Evolutionary conservation across 2,329 filamentous ascomycete genomes (phyloP).

Genomic region (Fusarium virguliforme): DNA sequence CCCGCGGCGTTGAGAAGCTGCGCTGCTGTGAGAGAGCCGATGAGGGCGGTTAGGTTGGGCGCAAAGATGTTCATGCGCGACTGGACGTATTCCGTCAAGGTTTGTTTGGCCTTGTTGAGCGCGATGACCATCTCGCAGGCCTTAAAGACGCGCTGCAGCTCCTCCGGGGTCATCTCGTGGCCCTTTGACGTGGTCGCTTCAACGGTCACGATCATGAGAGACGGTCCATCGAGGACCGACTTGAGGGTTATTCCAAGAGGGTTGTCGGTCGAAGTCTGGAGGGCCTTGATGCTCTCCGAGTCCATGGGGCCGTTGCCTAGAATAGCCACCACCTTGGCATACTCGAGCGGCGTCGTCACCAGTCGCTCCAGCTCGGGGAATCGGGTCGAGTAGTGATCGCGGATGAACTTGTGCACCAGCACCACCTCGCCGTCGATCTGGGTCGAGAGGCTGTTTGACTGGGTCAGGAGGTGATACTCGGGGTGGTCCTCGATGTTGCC

Average conservation of each 20-base stretch:
- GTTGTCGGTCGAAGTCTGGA: constrained; percentile 85
- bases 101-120: constrained; percentile 88
- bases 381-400: constrained; percentile 93
- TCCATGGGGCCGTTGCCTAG: constrained; percentile 94
- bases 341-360: constrained; percentile 92
- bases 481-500: constrained; percentile 93
- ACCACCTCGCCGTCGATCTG: constrained; percentile 94
- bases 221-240: constrained; percentile 87
- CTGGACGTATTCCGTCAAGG: constrained; percentile 93
- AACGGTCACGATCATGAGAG: constrained; percentile 95
- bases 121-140: constrained; percentile 92
- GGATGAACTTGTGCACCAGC: constrained; percentile 94
- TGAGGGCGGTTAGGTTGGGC: constrained; percentile 90
- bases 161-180: constrained; percentile 80
- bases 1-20: constrained; percentile 97
- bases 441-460: constrained; percentile 91
- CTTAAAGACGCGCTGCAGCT: constrained; percentile 80
- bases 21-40: constrained; percentile 93
- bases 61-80: constrained; percentile 98
- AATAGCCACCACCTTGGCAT: constrained; percentile 94
- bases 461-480: constrained; percentile 89
- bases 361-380: constrained; percentile 95
- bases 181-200: constrained; percentile 94
- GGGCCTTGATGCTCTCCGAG: constrained; percentile 81
- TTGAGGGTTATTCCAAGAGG: constrained; percentile 82